Evolutionary conservation across 345 rosid genomes (phyloP).

Genomic region (Populus ilicifolia): DNA sequence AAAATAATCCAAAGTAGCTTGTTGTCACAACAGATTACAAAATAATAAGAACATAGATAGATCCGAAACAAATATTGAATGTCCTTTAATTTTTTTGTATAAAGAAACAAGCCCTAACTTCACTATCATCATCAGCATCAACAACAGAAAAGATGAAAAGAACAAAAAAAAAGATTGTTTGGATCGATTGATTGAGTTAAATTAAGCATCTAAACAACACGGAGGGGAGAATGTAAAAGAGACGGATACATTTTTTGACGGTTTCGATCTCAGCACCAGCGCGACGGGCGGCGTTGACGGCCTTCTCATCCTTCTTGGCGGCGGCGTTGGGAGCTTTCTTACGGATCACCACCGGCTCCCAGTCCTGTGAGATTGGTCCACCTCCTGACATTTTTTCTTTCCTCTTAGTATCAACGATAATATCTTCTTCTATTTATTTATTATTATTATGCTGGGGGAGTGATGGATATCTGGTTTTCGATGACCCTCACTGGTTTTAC

Average conservation of each 20-base stretch:
- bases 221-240: too few species aligned
- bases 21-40: background rate
- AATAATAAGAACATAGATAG: background rate
- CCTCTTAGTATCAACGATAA: background rate
- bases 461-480: too few species aligned
- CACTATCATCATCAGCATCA: background rate
- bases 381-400: conserved; percentile 13
- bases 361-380: conserved; percentile 32
- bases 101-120: background rate
- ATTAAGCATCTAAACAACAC: background rate
- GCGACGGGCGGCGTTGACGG: conserved; percentile 34
- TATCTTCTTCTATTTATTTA: background rate
- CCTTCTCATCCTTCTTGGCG: conserved; percentile 32
- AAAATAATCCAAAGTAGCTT: background rate
- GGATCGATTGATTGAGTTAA: background rate
- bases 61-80: background rate
- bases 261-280: conserved; percentile 34
- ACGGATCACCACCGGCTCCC: conserved; percentile 35
- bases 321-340: conserved; percentile 36
- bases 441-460: background rate
- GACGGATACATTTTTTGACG: conserved; percentile 15
- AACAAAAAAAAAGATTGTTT: background rate
- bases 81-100: background rate
- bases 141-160: background rate
- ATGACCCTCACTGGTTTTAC: too few species aligned